Evolutionary conservation across 495 filamentous ascomycete species (phyloP).

Genomic region (Aspergillus funiculosus): DNA sequence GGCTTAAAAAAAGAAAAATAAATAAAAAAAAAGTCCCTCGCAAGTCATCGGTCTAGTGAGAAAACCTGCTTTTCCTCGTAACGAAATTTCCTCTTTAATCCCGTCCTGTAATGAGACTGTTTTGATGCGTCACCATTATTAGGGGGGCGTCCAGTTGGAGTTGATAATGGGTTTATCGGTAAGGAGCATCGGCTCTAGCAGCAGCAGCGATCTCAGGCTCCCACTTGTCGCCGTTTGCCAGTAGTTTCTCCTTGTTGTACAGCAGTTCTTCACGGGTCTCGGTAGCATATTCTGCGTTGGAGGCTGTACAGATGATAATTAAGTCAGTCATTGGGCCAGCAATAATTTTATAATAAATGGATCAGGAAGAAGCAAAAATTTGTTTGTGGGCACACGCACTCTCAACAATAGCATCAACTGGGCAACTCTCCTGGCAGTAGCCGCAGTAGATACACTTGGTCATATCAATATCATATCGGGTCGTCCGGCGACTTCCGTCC

Average conservation of each 20-base stretch:
- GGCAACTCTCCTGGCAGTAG: constrained; percentile 98
- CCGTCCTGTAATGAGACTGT: constrained; percentile 9
- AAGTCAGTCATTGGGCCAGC: constrained; percentile 18
- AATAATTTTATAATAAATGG: not conserved
- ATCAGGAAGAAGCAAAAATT: not conserved
- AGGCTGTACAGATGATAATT: constrained; percentile 44
- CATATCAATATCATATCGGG: constrained; percentile 99
- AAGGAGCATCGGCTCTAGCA: constrained; percentile 82
- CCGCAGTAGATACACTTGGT: constrained; percentile 99
- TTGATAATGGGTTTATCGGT: constrained; percentile 61
- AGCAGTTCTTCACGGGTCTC: constrained; percentile 95
- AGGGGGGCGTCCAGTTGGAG: not conserved
- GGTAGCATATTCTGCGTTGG: constrained; percentile 96
- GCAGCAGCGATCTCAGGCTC: constrained; percentile 92
- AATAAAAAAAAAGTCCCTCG: constrained; percentile 2
- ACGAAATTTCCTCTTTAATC: constrained; percentile 12
- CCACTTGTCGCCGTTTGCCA: constrained; percentile 94
- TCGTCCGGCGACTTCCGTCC: constrained; percentile 89
- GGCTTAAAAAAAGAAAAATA: no score
- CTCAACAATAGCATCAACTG: constrained; percentile 96
- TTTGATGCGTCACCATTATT: not conserved
- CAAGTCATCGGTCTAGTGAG: constrained; percentile 9
- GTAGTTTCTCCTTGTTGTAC: constrained; percentile 97
- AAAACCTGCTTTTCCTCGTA: constrained; percentile 17
- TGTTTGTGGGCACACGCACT: constrained; percentile 42